These are phyloP conservation scores for Fagopyrum esculentum DNA, from an alignment of 148 eudicot species.

Conservation along the genomic window DNA sequence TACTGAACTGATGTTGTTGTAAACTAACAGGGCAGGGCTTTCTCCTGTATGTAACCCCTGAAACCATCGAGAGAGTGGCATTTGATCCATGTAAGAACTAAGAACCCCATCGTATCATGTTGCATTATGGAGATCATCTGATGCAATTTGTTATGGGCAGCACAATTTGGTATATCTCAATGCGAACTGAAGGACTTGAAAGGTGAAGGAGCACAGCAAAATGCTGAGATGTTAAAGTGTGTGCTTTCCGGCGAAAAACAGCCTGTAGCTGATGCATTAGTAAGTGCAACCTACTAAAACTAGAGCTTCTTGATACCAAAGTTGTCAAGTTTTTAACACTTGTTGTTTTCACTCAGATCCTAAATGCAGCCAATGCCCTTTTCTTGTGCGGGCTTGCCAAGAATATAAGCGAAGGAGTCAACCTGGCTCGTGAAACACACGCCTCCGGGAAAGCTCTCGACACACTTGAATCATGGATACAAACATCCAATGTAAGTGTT, in stretches of 20 bases:
- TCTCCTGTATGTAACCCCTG: constrained; percentile 74
- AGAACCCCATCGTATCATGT: too few relatives aligned
- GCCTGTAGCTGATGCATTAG: constrained; percentile 85
- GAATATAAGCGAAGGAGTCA: constrained; percentile 66
- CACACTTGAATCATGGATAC: constrained; percentile 72
- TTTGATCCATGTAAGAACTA: constrained; percentile 75
- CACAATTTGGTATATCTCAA: constrained; percentile 91
- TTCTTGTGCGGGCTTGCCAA: constrained; percentile 60
- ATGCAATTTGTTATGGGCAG: constrained; percentile 27
- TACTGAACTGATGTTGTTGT: background rate
- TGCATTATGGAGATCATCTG: background rate
- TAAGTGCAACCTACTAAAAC: constrained; percentile 21
- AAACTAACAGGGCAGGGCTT: constrained; percentile 65
- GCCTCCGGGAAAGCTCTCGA: constrained; percentile 64
- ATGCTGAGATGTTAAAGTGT: constrained; percentile 70
- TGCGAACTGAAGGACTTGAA: constrained; percentile 64
- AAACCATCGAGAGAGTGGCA: constrained; percentile 62
- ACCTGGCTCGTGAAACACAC: constrained; percentile 71
- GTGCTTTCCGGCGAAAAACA: constrained; percentile 82
- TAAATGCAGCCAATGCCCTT: constrained; percentile 90
- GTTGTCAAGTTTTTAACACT: too few relatives aligned
- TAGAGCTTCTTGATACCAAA: too few relatives aligned
- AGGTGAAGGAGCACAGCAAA: constrained; percentile 89
- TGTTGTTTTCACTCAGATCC: constrained; percentile 31
- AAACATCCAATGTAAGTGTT: constrained; percentile 58